phyloP scores from a whole-genome alignment of 106 monocot species.

The Phalaenopsis equestris region DNA sequence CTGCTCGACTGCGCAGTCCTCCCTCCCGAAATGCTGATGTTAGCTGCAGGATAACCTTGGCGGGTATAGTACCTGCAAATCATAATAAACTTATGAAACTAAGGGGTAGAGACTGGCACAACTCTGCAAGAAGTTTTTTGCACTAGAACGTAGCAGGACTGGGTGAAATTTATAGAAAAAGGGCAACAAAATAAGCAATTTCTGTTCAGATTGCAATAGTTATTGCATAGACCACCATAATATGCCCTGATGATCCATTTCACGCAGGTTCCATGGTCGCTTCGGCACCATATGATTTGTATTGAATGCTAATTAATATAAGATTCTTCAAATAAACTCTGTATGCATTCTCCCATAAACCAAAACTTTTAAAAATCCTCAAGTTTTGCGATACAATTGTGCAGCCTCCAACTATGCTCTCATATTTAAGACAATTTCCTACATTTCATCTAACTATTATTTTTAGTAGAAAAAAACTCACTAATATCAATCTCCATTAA shows the following conservation, averaged over 20 bases:
- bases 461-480: background rate
- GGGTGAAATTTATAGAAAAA: too few species aligned
- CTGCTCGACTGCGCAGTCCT: constrained; percentile 53
- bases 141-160: too few species aligned
- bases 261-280: too few species aligned
- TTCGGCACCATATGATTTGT: too few species aligned
- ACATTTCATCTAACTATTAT: background rate
- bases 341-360: background rate
- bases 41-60: constrained; percentile 78
- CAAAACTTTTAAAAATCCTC: background rate
- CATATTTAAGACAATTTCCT: background rate
- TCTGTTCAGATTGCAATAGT: too few species aligned
- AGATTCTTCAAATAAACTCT: too few species aligned
- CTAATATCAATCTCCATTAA: background rate
- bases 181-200: too few species aligned
- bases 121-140: background rate
- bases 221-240: too few species aligned
- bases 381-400: background rate
- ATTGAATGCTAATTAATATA: too few species aligned
- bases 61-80: constrained; percentile 75
- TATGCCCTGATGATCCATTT: too few species aligned
- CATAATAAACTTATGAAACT: background rate
- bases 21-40: constrained; percentile 77
- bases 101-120: background rate
- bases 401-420: background rate